A percentile compares a stretch with the other conserved stretches of the same genome.
phyloP scores from a whole-genome alignment of 2,329 filamentous ascomycete species.

The Myriosclerotinia duriaeana region DNA sequence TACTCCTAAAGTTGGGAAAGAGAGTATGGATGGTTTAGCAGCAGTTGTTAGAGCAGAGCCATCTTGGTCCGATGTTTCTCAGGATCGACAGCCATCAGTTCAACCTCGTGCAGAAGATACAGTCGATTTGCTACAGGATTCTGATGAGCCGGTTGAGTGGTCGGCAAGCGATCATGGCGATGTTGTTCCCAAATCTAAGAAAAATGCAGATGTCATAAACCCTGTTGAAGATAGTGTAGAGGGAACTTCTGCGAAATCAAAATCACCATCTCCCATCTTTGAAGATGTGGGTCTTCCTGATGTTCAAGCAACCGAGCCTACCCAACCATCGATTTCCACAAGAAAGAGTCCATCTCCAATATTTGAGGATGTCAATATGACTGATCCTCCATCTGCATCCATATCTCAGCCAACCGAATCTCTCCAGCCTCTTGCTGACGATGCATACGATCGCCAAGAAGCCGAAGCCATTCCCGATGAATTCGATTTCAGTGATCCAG shows the following conservation, averaged over 20 bases:
- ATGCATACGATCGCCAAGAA: slow-evolving; percentile 32
- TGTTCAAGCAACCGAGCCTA: background rate
- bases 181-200: slow-evolving; percentile 27
- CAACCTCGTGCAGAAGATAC: background rate
- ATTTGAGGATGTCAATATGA: slow-evolving; percentile 35
- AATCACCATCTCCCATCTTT: slow-evolving; percentile 49
- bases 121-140: slow-evolving; percentile 20
- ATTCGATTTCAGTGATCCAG: slow-evolving; percentile 77
- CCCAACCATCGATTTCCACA: slow-evolving; percentile 21
- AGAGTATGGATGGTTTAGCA: slow-evolving; percentile 34
- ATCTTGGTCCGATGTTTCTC: slow-evolving; percentile 34
- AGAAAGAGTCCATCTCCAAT: slow-evolving; percentile 29
- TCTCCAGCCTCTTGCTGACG: slow-evolving; percentile 21
- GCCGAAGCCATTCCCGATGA: slow-evolving; percentile 45
- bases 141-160: slow-evolving; percentile 49
- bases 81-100: slow-evolving; percentile 29
- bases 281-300: slow-evolving; percentile 49
- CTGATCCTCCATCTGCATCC: slow-evolving; percentile 19
- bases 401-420: slow-evolving; percentile 11
- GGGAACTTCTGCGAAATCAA: slow-evolving; percentile 26
- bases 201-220: slow-evolving; percentile 13
- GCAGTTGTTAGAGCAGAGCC: slow-evolving; percentile 39
- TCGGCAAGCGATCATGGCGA: slow-evolving; percentile 51
- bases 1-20: slow-evolving; percentile 27
- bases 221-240: slow-evolving; percentile 10